A percentile compares a stretch with the other conserved stretches of the same genome.
Conservation (phyloP, 208 protist genomes). For the Leishmania arabica region DNA sequence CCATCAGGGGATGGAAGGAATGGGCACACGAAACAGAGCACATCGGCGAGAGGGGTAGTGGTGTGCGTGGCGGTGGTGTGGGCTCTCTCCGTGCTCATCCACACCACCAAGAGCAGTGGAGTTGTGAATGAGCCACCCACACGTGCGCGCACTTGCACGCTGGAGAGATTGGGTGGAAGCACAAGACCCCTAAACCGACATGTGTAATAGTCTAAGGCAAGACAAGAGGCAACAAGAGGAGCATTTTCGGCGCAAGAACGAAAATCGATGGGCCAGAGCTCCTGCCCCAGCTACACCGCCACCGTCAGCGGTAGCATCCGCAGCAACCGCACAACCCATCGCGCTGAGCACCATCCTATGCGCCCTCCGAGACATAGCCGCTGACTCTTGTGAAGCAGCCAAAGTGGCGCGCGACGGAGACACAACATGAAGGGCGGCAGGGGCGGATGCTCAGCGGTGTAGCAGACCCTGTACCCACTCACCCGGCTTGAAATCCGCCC, state of each 20-base stretch:
- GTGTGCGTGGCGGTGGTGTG: too few species aligned
- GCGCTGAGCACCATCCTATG: background rate
- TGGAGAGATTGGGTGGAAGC: background rate
- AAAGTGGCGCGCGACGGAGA: background rate
- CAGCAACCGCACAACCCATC: background rate
- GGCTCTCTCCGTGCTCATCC: too few species aligned
- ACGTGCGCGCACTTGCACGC: background rate
- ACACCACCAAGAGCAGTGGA: too few species aligned
- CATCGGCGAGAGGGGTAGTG: too few species aligned
- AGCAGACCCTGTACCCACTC: constrained; percentile 29
- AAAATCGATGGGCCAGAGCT: background rate
- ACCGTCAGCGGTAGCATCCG: background rate
- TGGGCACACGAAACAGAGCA: background rate
- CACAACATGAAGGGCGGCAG: background rate
- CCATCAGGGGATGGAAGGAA: background rate
- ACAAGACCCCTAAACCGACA: background rate
- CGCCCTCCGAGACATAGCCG: background rate
- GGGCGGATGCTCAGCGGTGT: constrained; percentile 1
- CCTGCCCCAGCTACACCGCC: background rate
- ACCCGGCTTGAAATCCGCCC: constrained; percentile 8
- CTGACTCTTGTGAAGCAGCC: background rate
- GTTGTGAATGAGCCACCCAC: too few species aligned
- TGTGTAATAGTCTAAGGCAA: too few species aligned
- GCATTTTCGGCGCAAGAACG: background rate
- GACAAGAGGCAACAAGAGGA: background rate